These are phyloP conservation scores for Pythium scleroteichum DNA, from an alignment of 352 stramenopile genomes.

Conservation along the genomic window DNA sequence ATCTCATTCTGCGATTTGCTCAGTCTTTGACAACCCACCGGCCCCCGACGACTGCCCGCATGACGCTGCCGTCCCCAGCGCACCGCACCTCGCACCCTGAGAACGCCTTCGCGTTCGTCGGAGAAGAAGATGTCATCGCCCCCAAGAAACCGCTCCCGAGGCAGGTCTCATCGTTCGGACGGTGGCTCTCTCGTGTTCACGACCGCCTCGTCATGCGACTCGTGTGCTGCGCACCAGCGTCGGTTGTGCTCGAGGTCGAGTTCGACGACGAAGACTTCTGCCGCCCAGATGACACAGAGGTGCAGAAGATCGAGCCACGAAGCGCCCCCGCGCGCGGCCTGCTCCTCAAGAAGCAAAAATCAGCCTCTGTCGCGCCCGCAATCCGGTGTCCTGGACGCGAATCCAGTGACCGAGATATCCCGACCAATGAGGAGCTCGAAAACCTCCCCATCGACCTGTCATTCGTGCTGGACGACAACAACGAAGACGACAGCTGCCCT, in stretches of 20 bases:
- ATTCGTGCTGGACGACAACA: conserved; percentile 27
- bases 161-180: conserved; percentile 22
- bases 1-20: conserved; percentile 20
- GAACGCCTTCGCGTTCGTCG: conserved; percentile 23
- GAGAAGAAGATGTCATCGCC: conserved; percentile 18
- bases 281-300: conserved; percentile 22
- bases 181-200: conserved; percentile 25
- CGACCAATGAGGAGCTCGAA: conserved; percentile 35
- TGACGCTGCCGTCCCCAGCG: conserved; percentile 21
- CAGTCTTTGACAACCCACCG: not conserved
- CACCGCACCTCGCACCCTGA: conserved; percentile 9
- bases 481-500: conserved; percentile 15
- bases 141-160: conserved; percentile 14
- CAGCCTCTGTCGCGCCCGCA: conserved; percentile 25
- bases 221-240: conserved; percentile 30
- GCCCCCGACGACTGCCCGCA: not conserved
- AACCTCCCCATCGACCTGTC: conserved; percentile 32
- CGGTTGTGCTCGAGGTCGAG: conserved; percentile 30
- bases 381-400: not conserved
- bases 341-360: conserved; percentile 32
- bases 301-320: conserved; percentile 21
- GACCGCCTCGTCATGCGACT: conserved; percentile 31
- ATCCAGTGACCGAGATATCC: conserved; percentile 26
- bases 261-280: conserved; percentile 33
- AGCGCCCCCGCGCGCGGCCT: not conserved